phyloP scores from a whole-genome alignment of 371 early-diverging fungal species.

The Sporodiniella umbellata region DNA sequence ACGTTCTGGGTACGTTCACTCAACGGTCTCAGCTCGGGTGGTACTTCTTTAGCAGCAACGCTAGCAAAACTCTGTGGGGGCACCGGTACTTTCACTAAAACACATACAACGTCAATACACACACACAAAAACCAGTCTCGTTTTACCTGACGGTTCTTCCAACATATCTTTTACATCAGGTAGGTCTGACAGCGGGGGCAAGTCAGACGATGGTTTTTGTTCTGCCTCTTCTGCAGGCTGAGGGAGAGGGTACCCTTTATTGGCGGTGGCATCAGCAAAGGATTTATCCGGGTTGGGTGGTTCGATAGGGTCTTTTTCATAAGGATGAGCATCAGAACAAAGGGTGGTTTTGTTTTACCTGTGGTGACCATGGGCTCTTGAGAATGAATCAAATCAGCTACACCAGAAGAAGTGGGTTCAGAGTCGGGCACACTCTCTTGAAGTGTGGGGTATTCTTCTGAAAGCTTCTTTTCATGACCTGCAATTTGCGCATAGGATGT shows the following conservation, averaged over 20 bases:
- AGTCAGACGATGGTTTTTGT: background rate
- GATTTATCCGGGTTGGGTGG: slow-evolving; percentile 42
- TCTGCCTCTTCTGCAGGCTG: slow-evolving; percentile 7
- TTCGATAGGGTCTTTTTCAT: slow-evolving; percentile 13
- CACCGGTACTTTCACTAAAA: slow-evolving; percentile 32
- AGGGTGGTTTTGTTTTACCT: background rate
- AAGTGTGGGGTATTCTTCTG: slow-evolving; percentile 35
- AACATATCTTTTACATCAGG: slow-evolving; percentile 48
- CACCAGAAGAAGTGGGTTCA: slow-evolving; percentile 24
- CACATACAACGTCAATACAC: background rate
- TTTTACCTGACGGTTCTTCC: slow-evolving; percentile 20
- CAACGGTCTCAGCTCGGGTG: slow-evolving; percentile 20
- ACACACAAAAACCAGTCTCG: background rate
- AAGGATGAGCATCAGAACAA: background rate
- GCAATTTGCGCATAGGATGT: slow-evolving; percentile 25
- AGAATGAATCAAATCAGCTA: slow-evolving; percentile 24
- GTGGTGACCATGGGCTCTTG: background rate
- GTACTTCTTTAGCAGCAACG: slow-evolving; percentile 33
- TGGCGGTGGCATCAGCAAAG: slow-evolving; percentile 36
- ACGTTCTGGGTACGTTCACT: slow-evolving; percentile 17
- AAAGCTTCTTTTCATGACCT: slow-evolving; percentile 18
- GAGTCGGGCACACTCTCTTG: slow-evolving; percentile 15
- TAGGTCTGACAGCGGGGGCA: slow-evolving; percentile 21
- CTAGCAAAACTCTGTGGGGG: slow-evolving; percentile 37
- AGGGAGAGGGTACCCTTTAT: slow-evolving; percentile 34